Percentiles rank a stretch among this genome's conserved stretches.
Evolutionary conservation across 805 yeast genomes (phyloP).

Genomic region (Candida schatavii): DNA sequence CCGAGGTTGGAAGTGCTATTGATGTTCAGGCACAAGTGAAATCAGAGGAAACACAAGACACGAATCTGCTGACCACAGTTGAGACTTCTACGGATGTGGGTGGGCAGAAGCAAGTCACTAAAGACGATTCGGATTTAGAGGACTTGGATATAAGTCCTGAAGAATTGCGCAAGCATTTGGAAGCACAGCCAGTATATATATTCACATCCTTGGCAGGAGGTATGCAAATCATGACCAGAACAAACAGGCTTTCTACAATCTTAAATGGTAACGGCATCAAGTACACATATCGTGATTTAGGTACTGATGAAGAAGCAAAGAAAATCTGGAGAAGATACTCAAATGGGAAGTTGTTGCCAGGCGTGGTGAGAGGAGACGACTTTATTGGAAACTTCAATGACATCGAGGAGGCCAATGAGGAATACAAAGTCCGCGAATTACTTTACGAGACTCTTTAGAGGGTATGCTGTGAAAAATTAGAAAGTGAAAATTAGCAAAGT

Average conservation of each 20-base stretch:
- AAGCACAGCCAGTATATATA: slow-evolving; percentile 63
- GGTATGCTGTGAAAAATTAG: too few relatives aligned
- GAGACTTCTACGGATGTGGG: too few relatives aligned
- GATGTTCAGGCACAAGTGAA: neutral
- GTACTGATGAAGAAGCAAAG: slow-evolving; percentile 85
- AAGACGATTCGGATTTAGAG: slow-evolving; percentile 14
- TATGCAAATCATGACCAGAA: slow-evolving; percentile 71
- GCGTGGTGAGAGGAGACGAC: slow-evolving; percentile 78
- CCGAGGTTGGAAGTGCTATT: slow-evolving; percentile 4
- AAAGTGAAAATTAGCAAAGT: neutral
- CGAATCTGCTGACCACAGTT: neutral
- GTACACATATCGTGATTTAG: slow-evolving; percentile 71
- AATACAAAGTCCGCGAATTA: slow-evolving; percentile 59
- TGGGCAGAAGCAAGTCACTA: neutral
- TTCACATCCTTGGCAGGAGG: slow-evolving; percentile 90
- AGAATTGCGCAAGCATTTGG: slow-evolving; percentile 41
- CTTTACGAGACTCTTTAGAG: slow-evolving; percentile 53
- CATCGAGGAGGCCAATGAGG: slow-evolving; percentile 83
- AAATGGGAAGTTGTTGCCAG: slow-evolving; percentile 75
- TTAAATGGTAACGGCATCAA: slow-evolving; percentile 69
- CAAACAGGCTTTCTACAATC: slow-evolving; percentile 72
- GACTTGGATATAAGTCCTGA: slow-evolving; percentile 38
- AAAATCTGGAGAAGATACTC: slow-evolving; percentile 77
- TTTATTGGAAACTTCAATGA: slow-evolving; percentile 84
- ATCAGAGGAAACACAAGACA: neutral